Base-by-base conservation (phyloP, 2,329 filamentous ascomycete species). In the Colletotrichum somersetense region DNA sequence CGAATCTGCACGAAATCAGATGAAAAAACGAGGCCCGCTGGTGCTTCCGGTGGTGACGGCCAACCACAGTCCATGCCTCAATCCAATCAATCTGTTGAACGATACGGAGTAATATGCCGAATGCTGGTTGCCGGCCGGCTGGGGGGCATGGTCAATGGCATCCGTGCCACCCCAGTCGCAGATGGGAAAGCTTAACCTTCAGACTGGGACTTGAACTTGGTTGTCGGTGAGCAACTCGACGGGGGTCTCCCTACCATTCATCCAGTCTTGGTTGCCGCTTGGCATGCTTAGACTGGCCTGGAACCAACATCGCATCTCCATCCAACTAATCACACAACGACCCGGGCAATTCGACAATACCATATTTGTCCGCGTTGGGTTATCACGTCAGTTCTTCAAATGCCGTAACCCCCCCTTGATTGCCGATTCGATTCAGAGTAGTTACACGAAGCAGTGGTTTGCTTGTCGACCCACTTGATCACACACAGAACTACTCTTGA, bases 171-270 rank as follows among this genome's bases (percentile, higher is more conserved):
- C 69, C 69, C 58, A 33, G 69, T 65, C 59, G 35, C 26, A 53
- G 18, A n/a, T 42, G 55, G 20, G 30, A 72, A 72, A 72, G 59
- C 69, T 69, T 72, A 72, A 72, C 66, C 66, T 72, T 52, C 48
- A 33, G 46, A 30, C 38, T 44, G 69, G 69, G 69, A 69, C 69
- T 52, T 57, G 59, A 56, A 59, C 40, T 40, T 35, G 14, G 42
- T 53, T 59, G 58, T 44, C 16, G 48, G 38, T 38, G 30, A 33
- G 48, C 16, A 40, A 38, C 42, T 62, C 48, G 56, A 62, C 12
- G 52, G 55, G 63, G 63, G 64, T 48, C 61, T 35, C 63, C 64
- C 66, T 33, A 40, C 56, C 50, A 58, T 14, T 26, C n/a, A 53
- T 33, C 30, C 44, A 63, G 33, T 44, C 44, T 53, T 48, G 33